Percentiles rank a stretch among this genome's conserved stretches.
Conservation (phyloP, 2,329 filamentous ascomycete species). For the Diaporthe batatas region DNA sequence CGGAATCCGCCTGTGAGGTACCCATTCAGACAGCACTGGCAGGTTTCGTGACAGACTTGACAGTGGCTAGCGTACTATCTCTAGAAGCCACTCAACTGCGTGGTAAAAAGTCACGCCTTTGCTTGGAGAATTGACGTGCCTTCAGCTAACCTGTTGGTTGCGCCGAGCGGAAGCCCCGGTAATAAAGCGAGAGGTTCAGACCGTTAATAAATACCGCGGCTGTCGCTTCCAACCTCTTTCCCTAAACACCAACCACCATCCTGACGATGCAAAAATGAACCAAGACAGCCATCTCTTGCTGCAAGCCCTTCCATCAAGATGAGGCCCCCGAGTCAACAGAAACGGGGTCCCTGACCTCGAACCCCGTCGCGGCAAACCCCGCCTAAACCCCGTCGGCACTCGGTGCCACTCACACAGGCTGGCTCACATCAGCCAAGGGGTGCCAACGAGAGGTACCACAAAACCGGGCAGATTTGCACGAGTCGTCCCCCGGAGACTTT, state of each 20-base stretch:
- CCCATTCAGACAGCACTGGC: too few relatives aligned
- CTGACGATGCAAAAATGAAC: neutral
- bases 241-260: neutral
- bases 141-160: neutral
- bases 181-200: neutral
- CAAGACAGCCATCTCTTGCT: neutral
- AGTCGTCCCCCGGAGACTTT: neutral
- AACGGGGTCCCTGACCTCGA: neutral
- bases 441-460: conserved; percentile 8
- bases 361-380: neutral
- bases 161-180: neutral
- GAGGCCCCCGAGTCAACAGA: neutral
- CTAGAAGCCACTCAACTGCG: neutral
- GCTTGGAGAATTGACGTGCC: conserved; percentile 21
- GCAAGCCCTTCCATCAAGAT: neutral
- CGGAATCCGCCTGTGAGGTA: too few relatives aligned
- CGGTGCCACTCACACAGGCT: conserved; percentile 6
- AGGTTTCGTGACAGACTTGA: neutral
- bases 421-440: conserved; percentile 4
- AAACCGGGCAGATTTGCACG: conserved; percentile 11
- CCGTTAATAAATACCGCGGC: neutral
- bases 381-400: conserved; percentile 22
- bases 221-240: neutral
- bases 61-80: neutral
- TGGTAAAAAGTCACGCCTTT: neutral